Conservation (phyloP, 2,329 filamentous ascomycete species). For the Emergomyces pasteurianus region DNA sequence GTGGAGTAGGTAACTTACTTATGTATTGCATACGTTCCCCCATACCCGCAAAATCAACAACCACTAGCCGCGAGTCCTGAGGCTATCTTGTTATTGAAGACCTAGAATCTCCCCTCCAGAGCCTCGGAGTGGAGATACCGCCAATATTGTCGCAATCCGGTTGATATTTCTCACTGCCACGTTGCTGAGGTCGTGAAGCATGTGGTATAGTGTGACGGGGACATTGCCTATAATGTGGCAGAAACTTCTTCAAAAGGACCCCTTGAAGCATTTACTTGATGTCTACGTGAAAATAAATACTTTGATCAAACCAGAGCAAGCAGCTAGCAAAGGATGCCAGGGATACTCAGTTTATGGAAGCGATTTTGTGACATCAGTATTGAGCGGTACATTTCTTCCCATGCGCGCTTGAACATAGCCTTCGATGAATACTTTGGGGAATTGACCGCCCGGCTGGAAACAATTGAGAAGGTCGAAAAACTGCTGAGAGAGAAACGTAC, state of each 20-base stretch:
- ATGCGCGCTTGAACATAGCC: slow-evolving; percentile 56
- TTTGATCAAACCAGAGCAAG: slow-evolving; percentile 53
- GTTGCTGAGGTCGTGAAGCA: slow-evolving; percentile 56
- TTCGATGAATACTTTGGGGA: slow-evolving; percentile 65
- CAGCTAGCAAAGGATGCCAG: slow-evolving; percentile 50
- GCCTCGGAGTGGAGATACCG: slow-evolving; percentile 20
- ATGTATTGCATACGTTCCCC: too few species aligned
- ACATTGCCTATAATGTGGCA: slow-evolving; percentile 64
- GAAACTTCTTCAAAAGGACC: slow-evolving; percentile 58
- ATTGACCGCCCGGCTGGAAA: slow-evolving; percentile 55
- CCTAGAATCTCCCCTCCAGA: slow-evolving; percentile 15
- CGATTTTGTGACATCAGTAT: slow-evolving; percentile 58
- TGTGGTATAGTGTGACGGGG: slow-evolving; percentile 57
- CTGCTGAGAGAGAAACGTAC: slow-evolving; percentile 52
- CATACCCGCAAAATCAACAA: too few species aligned
- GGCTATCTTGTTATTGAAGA: slow-evolving; percentile 16
- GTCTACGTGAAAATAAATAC: slow-evolving; percentile 67
- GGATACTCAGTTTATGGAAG: slow-evolving; percentile 51
- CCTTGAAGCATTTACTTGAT: slow-evolving; percentile 71
- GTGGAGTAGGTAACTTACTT: too few species aligned
- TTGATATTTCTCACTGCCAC: slow-evolving; percentile 70
- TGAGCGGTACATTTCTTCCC: slow-evolving; percentile 53
- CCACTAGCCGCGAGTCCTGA: too few species aligned
- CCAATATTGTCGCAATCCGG: slow-evolving; percentile 59
- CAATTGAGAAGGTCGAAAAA: slow-evolving; percentile 53